These are phyloP conservation scores for Xanthoconium stramineum DNA, from an alignment of 768 basidiomycete species.

Conservation along the genomic window DNA sequence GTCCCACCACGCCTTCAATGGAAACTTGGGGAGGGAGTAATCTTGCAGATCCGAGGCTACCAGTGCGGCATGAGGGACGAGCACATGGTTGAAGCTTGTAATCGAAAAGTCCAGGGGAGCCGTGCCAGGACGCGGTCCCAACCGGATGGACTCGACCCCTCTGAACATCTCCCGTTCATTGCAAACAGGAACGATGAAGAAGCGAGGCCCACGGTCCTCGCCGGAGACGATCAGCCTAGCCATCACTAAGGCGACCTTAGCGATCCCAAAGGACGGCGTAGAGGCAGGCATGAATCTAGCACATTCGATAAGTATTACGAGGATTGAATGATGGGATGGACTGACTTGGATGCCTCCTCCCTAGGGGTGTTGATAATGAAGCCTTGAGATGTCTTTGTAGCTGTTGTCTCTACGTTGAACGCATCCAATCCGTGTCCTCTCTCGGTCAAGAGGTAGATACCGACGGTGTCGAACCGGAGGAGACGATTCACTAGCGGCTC, in stretches of 20 bases:
- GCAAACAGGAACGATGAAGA: slow-evolving; percentile 56
- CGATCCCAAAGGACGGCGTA: slow-evolving; percentile 49
- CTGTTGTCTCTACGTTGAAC: slow-evolving; percentile 61
- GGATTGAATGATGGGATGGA: background rate
- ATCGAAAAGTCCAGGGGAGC: slow-evolving; percentile 55
- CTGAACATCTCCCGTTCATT: slow-evolving; percentile 50
- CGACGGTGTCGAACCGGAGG: slow-evolving; percentile 51
- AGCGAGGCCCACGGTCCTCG: slow-evolving; percentile 48
- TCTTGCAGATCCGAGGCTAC: slow-evolving; percentile 45
- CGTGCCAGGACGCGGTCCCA: slow-evolving; percentile 52
- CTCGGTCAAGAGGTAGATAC: slow-evolving; percentile 52
- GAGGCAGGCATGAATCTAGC: slow-evolving; percentile 59
- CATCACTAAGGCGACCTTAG: slow-evolving; percentile 56
- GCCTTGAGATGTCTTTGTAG: slow-evolving; percentile 46
- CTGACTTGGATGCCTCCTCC: slow-evolving; percentile 58
- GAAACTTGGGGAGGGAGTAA: slow-evolving; percentile 36
- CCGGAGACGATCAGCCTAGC: slow-evolving; percentile 51
- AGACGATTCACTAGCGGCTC: slow-evolving; percentile 46
- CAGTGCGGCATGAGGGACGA: slow-evolving; percentile 46
- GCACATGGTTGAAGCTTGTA: slow-evolving; percentile 53
- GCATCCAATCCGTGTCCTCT: slow-evolving; percentile 60
- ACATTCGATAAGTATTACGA: background rate
- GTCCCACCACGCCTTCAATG: slow-evolving; percentile 52
- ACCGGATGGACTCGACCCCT: slow-evolving; percentile 48
- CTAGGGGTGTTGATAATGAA: slow-evolving; percentile 55